These are phyloP conservation scores for Kalmusia sp. DNA, from an alignment of 2,329 filamentous ascomycete species.

Conservation along the genomic window DNA sequence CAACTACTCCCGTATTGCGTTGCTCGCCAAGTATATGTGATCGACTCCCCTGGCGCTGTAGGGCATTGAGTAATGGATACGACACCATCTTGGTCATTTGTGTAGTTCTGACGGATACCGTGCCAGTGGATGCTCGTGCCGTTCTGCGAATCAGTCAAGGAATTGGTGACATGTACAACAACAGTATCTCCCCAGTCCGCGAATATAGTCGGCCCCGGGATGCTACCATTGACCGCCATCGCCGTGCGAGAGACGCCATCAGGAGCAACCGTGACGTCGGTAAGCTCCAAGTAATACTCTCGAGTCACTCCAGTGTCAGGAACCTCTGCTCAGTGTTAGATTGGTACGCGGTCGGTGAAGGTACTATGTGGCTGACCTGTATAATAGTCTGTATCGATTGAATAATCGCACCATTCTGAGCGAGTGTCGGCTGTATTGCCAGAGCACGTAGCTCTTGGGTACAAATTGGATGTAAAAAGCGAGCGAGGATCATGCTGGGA, in stretches of 20 bases:
- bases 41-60: conserved; percentile 25
- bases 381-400: conserved; percentile 61
- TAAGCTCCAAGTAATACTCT: conserved; percentile 53
- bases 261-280: conserved; percentile 53
- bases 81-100: conserved; percentile 40
- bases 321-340: conserved; percentile 26
- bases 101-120: conserved; percentile 40
- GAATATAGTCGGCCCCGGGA: conserved; percentile 54
- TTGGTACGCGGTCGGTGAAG: too few species aligned
- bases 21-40: conserved; percentile 46
- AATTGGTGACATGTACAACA: conserved; percentile 46
- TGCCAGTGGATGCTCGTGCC: conserved; percentile 43
- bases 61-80: conserved; percentile 43
- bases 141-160: conserved; percentile 31
- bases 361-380: conserved; percentile 21
- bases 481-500: conserved; percentile 1
- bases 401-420: conserved; percentile 55
- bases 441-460: conserved; percentile 30
- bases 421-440: conserved; percentile 40
- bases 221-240: conserved; percentile 51
- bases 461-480: conserved; percentile 4
- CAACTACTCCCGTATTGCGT: conserved; percentile 50
- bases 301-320: conserved; percentile 64
- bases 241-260: conserved; percentile 59
- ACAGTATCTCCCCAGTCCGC: conserved; percentile 50